Evolutionary conservation across 768 basidiomycete species (phyloP).

Genomic region (Glaciozyma antarctica): DNA sequence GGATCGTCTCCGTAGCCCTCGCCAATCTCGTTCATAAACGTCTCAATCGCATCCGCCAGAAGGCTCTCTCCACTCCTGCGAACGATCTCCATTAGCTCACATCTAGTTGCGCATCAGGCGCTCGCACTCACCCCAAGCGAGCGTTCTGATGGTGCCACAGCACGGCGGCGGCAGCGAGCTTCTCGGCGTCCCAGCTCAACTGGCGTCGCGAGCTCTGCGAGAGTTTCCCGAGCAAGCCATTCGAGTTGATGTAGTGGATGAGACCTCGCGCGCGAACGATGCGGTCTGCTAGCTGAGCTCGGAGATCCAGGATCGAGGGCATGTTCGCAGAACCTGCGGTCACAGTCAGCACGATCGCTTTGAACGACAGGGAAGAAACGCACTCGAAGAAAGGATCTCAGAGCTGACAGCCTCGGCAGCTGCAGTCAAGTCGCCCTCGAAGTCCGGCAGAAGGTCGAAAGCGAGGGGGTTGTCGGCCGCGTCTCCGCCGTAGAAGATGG

Average conservation of each 20-base stretch:
- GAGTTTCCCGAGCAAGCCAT: conserved; percentile 71
- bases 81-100: neutral
- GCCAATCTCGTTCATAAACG: conserved; percentile 55
- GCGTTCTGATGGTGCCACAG: conserved; percentile 53
- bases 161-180: conserved; percentile 66
- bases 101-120: neutral
- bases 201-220: conserved; percentile 67
- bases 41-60: conserved; percentile 55
- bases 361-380: conserved; percentile 10
- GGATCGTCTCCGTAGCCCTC: conserved; percentile 60
- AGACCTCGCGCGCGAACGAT: conserved; percentile 70
- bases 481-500: conserved; percentile 41
- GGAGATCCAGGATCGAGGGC: conserved; percentile 71
- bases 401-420: conserved; percentile 39
- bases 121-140: conserved; percentile 36
- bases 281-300: conserved; percentile 62
- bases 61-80: conserved; percentile 43
- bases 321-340: conserved; percentile 52
- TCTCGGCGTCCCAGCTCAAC: conserved; percentile 74
- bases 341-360: neutral
- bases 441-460: conserved; percentile 38
- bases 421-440: conserved; percentile 38
- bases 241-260: conserved; percentile 81
- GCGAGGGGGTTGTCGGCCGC: conserved; percentile 40
- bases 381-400: conserved; percentile 58